phyloP scores from a whole-genome alignment of 2,329 filamentous ascomycete species.

The Claviceps africana region DNA sequence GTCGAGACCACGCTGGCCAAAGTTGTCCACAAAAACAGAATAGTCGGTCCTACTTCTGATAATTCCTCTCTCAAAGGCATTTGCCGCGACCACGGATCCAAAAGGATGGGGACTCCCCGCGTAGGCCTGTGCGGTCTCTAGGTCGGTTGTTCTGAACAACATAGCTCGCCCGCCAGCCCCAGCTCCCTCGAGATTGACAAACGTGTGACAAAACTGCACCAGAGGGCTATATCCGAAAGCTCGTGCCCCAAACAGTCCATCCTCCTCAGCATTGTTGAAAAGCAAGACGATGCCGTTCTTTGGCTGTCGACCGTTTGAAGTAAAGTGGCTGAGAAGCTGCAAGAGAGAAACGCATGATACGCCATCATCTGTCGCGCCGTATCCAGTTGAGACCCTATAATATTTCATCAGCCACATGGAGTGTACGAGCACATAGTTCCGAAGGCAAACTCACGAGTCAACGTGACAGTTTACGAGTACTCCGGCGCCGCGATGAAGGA shows the following conservation, averaged over 20 bases:
- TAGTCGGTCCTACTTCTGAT: constrained; percentile 86
- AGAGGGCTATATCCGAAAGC: constrained; percentile 76
- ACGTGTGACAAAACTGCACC: constrained; percentile 67
- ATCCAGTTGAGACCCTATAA: constrained; percentile 73
- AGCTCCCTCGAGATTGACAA: constrained; percentile 89
- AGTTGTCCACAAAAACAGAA: constrained; percentile 60
- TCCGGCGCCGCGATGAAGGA: constrained; percentile 49
- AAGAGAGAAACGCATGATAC: constrained; percentile 77
- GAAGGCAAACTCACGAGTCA: constrained; percentile 41
- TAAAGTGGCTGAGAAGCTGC: constrained; percentile 79
- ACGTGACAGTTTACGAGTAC: constrained; percentile 93
- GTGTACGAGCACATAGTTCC: background rate
- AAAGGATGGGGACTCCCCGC: constrained; percentile 59
- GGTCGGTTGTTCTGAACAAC: constrained; percentile 77
- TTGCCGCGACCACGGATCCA: constrained; percentile 65
- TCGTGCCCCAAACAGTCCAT: constrained; percentile 74
- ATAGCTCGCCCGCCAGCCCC: constrained; percentile 81
- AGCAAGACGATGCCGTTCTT: constrained; percentile 69
- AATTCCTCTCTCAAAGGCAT: constrained; percentile 68
- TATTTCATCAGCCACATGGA: background rate
- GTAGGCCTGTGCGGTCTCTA: constrained; percentile 73
- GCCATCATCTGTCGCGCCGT: constrained; percentile 86
- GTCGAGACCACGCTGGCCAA: constrained; percentile 78
- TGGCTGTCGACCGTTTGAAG: constrained; percentile 54
- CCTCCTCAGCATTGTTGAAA: constrained; percentile 93